A percentile compares a stretch with the other conserved stretches of the same genome.
phyloP scores from a whole-genome alignment of 345 rosid genomes.

The Reutealis trisperma region DNA sequence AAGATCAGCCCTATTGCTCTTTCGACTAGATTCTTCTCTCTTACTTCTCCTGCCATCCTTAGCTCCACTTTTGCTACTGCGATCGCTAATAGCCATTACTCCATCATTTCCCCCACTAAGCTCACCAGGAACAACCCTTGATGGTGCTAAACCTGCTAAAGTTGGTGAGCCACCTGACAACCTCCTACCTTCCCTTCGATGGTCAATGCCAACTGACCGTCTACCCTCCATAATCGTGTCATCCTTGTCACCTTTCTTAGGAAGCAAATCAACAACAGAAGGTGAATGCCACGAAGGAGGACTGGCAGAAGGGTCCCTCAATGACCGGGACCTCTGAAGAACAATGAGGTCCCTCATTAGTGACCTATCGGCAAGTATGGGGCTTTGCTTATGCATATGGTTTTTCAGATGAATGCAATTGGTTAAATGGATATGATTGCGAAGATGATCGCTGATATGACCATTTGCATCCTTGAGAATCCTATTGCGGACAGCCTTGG shows the following conservation, averaged over 20 bases:
- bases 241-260: conserved; percentile 54
- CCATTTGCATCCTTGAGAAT: conserved; percentile 86
- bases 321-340: conserved; percentile 89
- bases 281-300: conserved; percentile 87
- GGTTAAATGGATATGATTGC: conserved; percentile 90
- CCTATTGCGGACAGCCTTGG: conserved; percentile 70
- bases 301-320: conserved; percentile 90
- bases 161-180: conserved; percentile 61
- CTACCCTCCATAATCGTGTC: conserved; percentile 50
- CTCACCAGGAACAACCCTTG: conserved; percentile 67
- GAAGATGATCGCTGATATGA: conserved; percentile 87
- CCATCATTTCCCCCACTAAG: conserved; percentile 28
- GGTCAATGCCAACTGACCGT: conserved; percentile 57
- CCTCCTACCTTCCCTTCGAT: conserved; percentile 57
- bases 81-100: conserved; percentile 41
- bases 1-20: conserved; percentile 44
- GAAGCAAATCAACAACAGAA: conserved; percentile 64
- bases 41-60: conserved; percentile 60
- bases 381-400: conserved; percentile 98
- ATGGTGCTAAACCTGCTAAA: conserved; percentile 46
- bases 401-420: conserved; percentile 98
- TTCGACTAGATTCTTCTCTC: conserved; percentile 66
- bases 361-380: conserved; percentile 67
- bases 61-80: conserved; percentile 52
- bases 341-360: conserved; percentile 90